phyloP scores from a whole-genome alignment of 129 eudicot genomes.

The Oenanthe sinensis region DNA sequence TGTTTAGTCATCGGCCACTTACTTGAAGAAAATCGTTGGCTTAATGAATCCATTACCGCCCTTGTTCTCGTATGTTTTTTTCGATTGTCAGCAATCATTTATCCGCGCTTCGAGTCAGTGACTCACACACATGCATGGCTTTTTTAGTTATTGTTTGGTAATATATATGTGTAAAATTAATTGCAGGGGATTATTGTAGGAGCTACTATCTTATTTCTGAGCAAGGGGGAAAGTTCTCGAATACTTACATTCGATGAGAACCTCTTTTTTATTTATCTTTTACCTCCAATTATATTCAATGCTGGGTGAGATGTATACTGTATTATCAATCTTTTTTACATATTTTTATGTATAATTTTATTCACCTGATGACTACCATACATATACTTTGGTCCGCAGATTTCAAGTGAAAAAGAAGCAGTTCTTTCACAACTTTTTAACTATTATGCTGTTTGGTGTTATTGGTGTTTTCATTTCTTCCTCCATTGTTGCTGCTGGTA shows the following conservation, averaged over 20 bases:
- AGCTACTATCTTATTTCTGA: conserved; percentile 41
- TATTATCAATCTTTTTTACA: too few species aligned
- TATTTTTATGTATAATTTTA: too few species aligned
- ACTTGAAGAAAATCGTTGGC: conserved; percentile 69
- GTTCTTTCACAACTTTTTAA: conserved; percentile 81
- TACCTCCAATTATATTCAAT: conserved; percentile 91
- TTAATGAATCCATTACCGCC: conserved; percentile 74
- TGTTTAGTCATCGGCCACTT: conserved; percentile 71
- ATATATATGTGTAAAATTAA: too few species aligned
- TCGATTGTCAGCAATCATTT: not conserved
- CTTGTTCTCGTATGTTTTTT: conserved; percentile 40
- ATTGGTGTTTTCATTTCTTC: conserved; percentile 82
- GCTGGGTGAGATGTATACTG: conserved; percentile 48
- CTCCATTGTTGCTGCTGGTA: conserved; percentile 64
- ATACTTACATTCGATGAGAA: conserved; percentile 72
- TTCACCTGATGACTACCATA: not conserved
- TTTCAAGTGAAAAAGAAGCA: conserved; percentile 95
- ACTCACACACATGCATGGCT: not conserved
- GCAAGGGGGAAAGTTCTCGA: conserved; percentile 66
- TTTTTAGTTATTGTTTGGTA: not conserved
- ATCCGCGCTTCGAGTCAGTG: too few species aligned
- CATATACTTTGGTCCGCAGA: conserved; percentile 22
- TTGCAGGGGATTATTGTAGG: conserved; percentile 64
- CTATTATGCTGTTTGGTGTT: conserved; percentile 84
- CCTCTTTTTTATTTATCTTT: conserved; percentile 77